Conservation (phyloP, 306 rosid species). For the Quercus bicolor region DNA sequence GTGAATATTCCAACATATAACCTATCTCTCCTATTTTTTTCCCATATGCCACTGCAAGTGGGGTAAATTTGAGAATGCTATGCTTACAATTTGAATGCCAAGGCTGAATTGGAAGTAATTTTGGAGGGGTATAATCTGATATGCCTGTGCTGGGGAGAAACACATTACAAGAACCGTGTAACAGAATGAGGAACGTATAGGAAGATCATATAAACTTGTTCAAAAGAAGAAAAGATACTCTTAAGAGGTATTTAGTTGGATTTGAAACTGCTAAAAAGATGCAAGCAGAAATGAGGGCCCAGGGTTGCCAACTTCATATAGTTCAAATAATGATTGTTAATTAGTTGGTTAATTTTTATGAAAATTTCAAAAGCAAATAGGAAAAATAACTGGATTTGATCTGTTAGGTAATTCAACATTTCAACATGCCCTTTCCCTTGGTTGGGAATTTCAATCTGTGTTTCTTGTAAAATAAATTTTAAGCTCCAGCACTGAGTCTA, state of each 20-base stretch:
- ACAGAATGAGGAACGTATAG: not conserved
- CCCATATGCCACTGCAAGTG: not conserved
- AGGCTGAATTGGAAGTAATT: not conserved
- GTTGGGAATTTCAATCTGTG: not conserved
- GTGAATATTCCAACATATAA: too few relatives aligned
- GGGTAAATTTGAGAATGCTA: not conserved
- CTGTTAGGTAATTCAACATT: too few relatives aligned
- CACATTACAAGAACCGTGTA: not conserved
- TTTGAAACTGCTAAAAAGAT: not conserved
- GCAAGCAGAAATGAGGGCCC: not conserved
- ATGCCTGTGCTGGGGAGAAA: not conserved
- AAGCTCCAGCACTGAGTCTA: conserved; percentile 21
- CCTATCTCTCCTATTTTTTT: not conserved
- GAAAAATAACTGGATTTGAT: not conserved
- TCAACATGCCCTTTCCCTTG: too few relatives aligned
- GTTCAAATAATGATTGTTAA: not conserved
- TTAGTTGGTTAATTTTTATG: not conserved
- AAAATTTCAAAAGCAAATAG: not conserved
- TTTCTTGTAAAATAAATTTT: not conserved
- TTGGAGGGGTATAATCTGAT: not conserved
- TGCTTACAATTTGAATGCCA: not conserved
- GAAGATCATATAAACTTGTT: not conserved
- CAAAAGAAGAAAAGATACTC: not conserved
- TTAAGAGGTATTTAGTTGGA: not conserved
- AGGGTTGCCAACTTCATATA: not conserved